Conservation (phyloP, 108 stramenopile species). For the Ochromonas danica region DNA sequence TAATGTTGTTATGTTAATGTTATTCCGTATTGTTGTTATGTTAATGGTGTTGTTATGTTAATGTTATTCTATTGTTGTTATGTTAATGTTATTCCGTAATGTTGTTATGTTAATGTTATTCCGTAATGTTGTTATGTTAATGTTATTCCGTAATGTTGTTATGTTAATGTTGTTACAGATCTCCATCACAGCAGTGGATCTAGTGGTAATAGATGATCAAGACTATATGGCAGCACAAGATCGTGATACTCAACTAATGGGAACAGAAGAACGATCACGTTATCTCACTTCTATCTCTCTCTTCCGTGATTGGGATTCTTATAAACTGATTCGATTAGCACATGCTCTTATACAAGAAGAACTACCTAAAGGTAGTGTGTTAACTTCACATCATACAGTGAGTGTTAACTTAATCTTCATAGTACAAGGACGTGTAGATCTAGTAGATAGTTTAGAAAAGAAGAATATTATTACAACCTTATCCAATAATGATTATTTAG, state of each 20-base stretch:
- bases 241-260: background rate
- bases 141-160: too few relatives aligned
- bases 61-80: too few relatives aligned
- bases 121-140: too few relatives aligned
- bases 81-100: too few relatives aligned
- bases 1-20: too few relatives aligned
- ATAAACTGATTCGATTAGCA: conserved; percentile 21
- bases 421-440: conserved; percentile 1
- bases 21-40: too few relatives aligned
- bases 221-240: conserved; percentile 3
- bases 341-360: conserved; percentile 21
- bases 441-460: background rate
- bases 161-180: background rate
- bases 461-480: conserved; percentile 17
- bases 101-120: too few relatives aligned
- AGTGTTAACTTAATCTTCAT: background rate
- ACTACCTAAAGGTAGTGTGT: background rate
- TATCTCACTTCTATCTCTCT: background rate
- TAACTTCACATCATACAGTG: background rate
- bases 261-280: background rate
- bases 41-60: too few relatives aligned
- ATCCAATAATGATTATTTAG: background rate
- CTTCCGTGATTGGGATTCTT: conserved; percentile 31
- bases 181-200: background rate
- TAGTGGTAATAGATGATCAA: background rate